phyloP scores from a whole-genome alignment of 345 rosid genomes.

The Ceriops zippeliana region DNA sequence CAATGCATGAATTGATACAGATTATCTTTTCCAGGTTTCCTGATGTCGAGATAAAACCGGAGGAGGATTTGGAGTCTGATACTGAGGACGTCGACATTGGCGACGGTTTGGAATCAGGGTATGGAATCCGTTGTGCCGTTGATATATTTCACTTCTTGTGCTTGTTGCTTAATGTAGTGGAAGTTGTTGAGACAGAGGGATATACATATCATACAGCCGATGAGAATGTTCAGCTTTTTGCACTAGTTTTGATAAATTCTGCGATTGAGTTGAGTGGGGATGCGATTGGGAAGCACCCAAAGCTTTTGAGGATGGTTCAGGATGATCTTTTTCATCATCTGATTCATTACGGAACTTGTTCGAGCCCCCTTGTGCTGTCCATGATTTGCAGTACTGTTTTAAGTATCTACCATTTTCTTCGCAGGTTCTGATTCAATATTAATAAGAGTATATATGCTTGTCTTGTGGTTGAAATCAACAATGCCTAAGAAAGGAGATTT shows the following conservation, averaged over 20 bases:
- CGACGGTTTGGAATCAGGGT: conserved; percentile 38
- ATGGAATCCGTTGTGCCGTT: conserved; percentile 65
- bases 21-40: conserved; percentile 65
- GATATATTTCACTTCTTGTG: conserved; percentile 91
- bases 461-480: background rate
- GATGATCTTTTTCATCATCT: conserved; percentile 85
- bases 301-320: conserved; percentile 71
- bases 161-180: conserved; percentile 70
- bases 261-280: conserved; percentile 83
- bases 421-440: conserved; percentile 41
- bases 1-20: conserved; percentile 84
- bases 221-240: conserved; percentile 66
- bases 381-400: conserved; percentile 86
- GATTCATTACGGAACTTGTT: conserved; percentile 71
- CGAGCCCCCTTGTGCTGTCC: conserved; percentile 71
- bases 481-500: background rate
- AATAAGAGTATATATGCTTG: background rate
- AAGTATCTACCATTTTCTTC: conserved; percentile 78
- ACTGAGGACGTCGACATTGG: conserved; percentile 44
- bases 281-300: conserved; percentile 63
- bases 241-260: conserved; percentile 64
- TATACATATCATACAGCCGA: conserved; percentile 44
- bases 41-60: conserved; percentile 45
- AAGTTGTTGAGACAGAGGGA: conserved; percentile 62
- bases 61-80: conserved; percentile 61